Base-by-base conservation (phyloP, 768 basidiomycete genomes). In the Calocera cornea region DNA sequence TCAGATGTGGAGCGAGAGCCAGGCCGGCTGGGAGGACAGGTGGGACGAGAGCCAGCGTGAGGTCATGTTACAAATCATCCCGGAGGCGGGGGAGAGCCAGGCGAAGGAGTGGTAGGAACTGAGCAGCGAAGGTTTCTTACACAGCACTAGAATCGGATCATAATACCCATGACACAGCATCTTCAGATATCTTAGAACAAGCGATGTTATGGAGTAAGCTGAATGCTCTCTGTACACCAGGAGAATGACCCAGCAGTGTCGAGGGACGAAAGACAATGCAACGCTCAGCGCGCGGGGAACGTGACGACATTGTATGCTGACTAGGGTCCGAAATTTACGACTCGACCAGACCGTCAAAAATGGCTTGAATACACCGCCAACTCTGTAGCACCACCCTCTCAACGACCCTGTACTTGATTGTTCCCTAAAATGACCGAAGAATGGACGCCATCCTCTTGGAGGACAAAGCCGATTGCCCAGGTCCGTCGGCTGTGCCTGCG, bases 371-470 rank as follows among this genome's bases (percentile, higher is more conserved):
- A 60, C 2, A 5, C 5, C 24, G 36, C 2, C 54, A 29, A 60
- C 27, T 2, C 31, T 60, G 31, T 38, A 14, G 5, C 36, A 27
- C 31, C 3, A 2, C 14, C 27, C 10, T 29, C 54, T 60, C 14
- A 29, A 16, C 31, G 8, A 5, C 14, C 54, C 19, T 27, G 54
- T 60, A 10, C 19, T 29, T 36, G 66, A 69, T 69, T 14, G 17
- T 70, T 40, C 68, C 69, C 68, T 41, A 68, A 33, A 34, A 67
- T 60, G 54, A 27, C 54, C 40, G 64, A 69, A 29, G 67, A 69
- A 0, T 95, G 94, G 94, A 77, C 83, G 0, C 87, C 90, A 0
- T 83, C 83, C 1, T 90, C 89, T 0, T 97, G 94, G 94, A 86
- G 81, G 75, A 78, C 80, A 19, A 91, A 87, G 74, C 81, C 84